These are phyloP conservation scores for Trypanosomatidae sp. DNA, from an alignment of 208 protist genomes.

Conservation along the genomic window DNA sequence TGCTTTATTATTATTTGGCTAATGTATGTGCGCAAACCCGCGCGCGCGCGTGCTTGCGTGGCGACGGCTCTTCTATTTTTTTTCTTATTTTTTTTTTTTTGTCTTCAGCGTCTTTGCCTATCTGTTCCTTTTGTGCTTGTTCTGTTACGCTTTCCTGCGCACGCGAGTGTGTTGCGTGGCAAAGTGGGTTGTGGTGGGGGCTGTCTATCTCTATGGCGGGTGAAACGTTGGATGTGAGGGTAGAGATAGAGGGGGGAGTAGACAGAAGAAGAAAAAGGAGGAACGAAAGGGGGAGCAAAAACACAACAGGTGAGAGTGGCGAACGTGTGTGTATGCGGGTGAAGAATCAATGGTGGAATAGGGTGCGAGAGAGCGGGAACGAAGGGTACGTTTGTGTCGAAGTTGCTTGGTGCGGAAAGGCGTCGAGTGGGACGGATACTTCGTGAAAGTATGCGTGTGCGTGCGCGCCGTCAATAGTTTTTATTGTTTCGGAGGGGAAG, in stretches of 20 bases:
- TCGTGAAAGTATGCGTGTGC: neutral
- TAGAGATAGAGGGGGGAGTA: conserved; percentile 1
- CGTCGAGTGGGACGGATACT: neutral
- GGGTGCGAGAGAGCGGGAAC: conserved; percentile 3
- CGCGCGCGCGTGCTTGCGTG: neutral
- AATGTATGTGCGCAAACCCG: neutral
- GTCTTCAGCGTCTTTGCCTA: neutral
- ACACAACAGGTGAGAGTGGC: neutral
- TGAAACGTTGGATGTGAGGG: neutral
- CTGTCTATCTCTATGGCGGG: conserved; percentile 7
- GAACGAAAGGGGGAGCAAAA: neutral
- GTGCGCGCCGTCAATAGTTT: neutral
- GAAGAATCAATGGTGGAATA: neutral
- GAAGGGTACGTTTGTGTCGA: conserved; percentile 5
- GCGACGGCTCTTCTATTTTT: neutral
- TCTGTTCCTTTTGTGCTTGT: neutral
- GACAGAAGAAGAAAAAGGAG: neutral
- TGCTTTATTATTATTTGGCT: neutral
- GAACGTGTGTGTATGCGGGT: neutral
- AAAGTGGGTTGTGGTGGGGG: neutral
- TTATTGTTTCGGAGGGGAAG: neutral
- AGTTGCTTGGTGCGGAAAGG: neutral
- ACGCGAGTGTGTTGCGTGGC: neutral
- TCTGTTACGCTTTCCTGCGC: neutral
- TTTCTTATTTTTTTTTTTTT: neutral